phyloP scores from a whole-genome alignment of 805 yeast species.

The Saccharomycopsis sp. region DNA sequence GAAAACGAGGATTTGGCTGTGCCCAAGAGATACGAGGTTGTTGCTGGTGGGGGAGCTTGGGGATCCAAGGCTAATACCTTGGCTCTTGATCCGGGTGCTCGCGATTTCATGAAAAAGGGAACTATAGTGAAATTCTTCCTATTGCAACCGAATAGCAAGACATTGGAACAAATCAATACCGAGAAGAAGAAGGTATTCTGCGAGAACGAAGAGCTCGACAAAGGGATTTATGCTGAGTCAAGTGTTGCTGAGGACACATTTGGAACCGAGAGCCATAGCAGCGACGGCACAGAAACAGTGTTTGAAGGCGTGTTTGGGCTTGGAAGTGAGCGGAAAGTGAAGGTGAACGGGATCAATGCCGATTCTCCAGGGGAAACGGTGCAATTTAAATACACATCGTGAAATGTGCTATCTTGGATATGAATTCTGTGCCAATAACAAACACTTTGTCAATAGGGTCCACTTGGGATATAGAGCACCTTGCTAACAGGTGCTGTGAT shows the following conservation, averaged over 20 bases:
- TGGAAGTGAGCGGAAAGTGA: conserved; percentile 18
- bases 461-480: no score
- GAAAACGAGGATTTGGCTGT: conserved; percentile 1
- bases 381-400: neutral
- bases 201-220: neutral
- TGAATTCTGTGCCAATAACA: no score
- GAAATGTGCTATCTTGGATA: no score
- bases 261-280: neutral
- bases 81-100: conserved; percentile 36
- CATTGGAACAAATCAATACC: neutral
- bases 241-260: conserved; percentile 4
- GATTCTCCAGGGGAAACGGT: conserved; percentile 17
- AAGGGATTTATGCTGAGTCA: conserved; percentile 6
- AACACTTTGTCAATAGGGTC: no score
- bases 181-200: conserved; percentile 1
- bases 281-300: neutral
- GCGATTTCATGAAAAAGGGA: conserved; percentile 12
- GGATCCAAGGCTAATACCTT: conserved; percentile 38
- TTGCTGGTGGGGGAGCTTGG: conserved; percentile 47
- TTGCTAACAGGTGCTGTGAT: no score
- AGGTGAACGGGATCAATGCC: conserved; percentile 9
- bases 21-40: conserved; percentile 31
- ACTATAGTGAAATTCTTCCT: conserved; percentile 12
- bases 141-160: neutral
- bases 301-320: conserved; percentile 15